Evolutionary conservation across 129 eudicot species (phyloP), one percentile per base, ranked within the genome.

Genomic region (Glebionis coronaria): DNA sequence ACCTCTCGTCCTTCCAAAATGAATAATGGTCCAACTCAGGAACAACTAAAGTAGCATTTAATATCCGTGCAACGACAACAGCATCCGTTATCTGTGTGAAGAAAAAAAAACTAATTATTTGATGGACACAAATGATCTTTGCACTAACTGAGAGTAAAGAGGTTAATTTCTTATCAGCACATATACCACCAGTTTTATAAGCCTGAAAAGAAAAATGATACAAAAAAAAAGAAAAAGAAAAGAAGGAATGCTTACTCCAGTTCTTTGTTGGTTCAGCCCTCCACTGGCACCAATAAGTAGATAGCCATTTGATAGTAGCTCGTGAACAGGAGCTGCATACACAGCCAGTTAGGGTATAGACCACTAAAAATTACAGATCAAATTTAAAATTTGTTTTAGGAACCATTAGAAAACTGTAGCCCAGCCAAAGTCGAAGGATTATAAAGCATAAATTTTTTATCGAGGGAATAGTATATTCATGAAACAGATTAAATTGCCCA

Each of bases 1-100:
- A 88, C 97, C 97, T 91, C 9, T 88, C 88, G 56, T 91, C 97
- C 87, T 88, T 88, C 97, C 97, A 91, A 70, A 74, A 91, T 75
- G 97, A 91, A 83, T 77, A 66, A 78, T 91, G 96, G 80, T 91
- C 97, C 85, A 91, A 73, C 62, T 88, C 90, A 16, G 97, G 97
- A 54, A 91, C 79, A 29, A 91, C 97, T 79, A 91, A 75, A 18
- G 97, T 91, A 53, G 97, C 97, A 83, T 88, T 91, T 45, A 91
- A 83, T 63, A 91, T 85, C 68, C 96, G 89, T 53, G 97, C 96
- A 65, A 88, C 97, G 47, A 85, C 94, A 70, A 91, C 96, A 56
- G 95, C 97, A 85, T 91, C 97, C 23, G 96, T 91, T 77, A 91
- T 91, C 97, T 91, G 71, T 55, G 73, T 60, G 31, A 73, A 55